Percentiles rank a stretch among this genome's conserved stretches.
Conservation (phyloP, 805 yeast genomes). For the Wickerhamiella musiphila region DNA sequence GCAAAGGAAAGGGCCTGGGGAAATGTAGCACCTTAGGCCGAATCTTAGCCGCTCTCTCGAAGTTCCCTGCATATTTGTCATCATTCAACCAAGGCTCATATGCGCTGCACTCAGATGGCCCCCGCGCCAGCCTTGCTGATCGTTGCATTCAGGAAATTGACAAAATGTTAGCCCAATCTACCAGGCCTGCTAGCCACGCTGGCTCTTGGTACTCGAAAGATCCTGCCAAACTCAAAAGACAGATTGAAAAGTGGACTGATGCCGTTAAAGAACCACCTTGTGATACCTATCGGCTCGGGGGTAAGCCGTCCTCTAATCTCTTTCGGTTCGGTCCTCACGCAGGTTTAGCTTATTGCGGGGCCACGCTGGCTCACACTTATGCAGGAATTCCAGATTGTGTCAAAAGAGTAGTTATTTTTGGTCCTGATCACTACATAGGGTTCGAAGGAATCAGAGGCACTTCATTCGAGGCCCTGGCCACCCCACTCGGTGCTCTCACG, state of each 20-base stretch:
- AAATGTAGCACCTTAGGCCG: too few relatives aligned
- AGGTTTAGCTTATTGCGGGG: slow-evolving; percentile 73
- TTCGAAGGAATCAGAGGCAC: slow-evolving; percentile 45
- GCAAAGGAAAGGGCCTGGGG: too few relatives aligned
- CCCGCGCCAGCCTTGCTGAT: too few relatives aligned
- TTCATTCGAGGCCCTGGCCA: slow-evolving; percentile 38
- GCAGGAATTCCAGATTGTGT: slow-evolving; percentile 43
- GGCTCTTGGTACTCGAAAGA: slow-evolving; percentile 73
- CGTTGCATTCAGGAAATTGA: too few relatives aligned
- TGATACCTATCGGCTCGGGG: slow-evolving; percentile 26
- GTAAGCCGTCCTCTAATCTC: too few relatives aligned
- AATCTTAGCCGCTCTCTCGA: too few relatives aligned
- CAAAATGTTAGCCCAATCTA: slow-evolving; percentile 6
- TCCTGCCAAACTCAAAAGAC: slow-evolving; percentile 27
- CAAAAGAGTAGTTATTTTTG: slow-evolving; percentile 59
- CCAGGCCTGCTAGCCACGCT: slow-evolving; percentile 63
- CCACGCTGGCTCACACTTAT: slow-evolving; percentile 61
- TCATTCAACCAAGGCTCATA: too few relatives aligned
- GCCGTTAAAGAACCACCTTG: slow-evolving; percentile 22
- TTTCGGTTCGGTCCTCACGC: slow-evolving; percentile 69
- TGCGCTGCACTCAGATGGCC: too few relatives aligned
- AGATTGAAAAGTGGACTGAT: slow-evolving; percentile 32
- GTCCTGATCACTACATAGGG: slow-evolving; percentile 87
- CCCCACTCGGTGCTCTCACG: slow-evolving; percentile 65
- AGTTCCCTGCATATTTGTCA: too few relatives aligned